phyloP scores from a whole-genome alignment of 1,139 yeast species.

The Scheffersomyces illinoinensis region DNA sequence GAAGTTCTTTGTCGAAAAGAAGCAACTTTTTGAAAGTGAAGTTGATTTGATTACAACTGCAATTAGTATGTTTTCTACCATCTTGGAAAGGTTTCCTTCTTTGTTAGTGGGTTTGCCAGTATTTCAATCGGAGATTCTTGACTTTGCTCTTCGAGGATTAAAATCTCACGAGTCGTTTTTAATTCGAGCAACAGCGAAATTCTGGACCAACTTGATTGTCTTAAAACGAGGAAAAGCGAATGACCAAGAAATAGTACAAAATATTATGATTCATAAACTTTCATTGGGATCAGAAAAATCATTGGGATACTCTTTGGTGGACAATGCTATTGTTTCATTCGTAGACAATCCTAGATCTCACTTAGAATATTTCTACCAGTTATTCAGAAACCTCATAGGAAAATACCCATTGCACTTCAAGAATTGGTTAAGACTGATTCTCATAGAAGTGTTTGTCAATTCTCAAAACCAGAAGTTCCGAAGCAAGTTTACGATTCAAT shows the following conservation, averaged over 20 bases:
- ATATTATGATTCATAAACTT: conserved; percentile 26
- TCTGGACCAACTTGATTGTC: conserved; percentile 62
- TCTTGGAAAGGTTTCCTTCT: conserved; percentile 53
- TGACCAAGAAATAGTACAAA: conserved; percentile 42
- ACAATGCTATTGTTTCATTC: conserved; percentile 35
- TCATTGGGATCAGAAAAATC: conserved; percentile 13
- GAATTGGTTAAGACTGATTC: conserved; percentile 42
- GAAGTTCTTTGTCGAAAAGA: conserved; percentile 29
- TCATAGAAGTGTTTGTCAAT: conserved; percentile 26
- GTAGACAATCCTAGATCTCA: conserved; percentile 59
- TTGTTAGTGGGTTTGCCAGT: conserved; percentile 39
- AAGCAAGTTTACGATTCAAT: conserved; percentile 1
- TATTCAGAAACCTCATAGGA: conserved; percentile 53
- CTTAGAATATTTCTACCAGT: conserved; percentile 55
- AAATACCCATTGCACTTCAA: conserved; percentile 53
- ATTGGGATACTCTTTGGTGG: conserved; percentile 38
- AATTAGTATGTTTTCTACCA: conserved; percentile 42
- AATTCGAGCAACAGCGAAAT: conserved; percentile 58
- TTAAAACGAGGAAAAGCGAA: conserved; percentile 52
- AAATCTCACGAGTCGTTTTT: conserved; percentile 64
- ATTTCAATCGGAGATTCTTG: conserved; percentile 37
- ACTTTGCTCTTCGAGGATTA: conserved; percentile 47
- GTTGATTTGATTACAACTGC: conserved; percentile 54
- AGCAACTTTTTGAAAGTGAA: conserved; percentile 44
- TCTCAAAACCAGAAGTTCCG: conserved; percentile 10